Evolutionary conservation across 1,139 yeast species (phyloP), one percentile per base, ranked within the genome.

Genomic region (Pichia sp.): DNA sequence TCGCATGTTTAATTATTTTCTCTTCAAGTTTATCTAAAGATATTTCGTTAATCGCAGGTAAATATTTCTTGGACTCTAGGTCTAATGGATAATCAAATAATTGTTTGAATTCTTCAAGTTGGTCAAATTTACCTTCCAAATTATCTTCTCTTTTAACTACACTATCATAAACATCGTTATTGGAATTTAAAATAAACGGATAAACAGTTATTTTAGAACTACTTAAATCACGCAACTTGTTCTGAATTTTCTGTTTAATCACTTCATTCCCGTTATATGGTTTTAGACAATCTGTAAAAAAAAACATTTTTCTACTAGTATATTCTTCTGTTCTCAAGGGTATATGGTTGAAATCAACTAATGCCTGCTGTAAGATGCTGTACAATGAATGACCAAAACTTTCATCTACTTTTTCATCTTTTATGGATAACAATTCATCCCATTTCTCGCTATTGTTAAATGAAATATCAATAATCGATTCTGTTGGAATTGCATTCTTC

Each of bases 251-350:
- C 25, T 61, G 59, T 40, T 64, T 65, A 9, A 59, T 56, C 14
- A 59, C 57, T 0, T 59, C 49, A 3, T 57, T 50, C 1, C 60
- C 55, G 46, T 66, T 65, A 35, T 55, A 63, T 0, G 87, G 87
- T 24, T 59, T 55, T 48, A 77, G 84, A 49, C 76, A 70, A 52
- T 78, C 78, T 0, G 86, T 78, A 48, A 80, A 72, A n/a, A 78
- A 51, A 43, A 80, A 70, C 2, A 80, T 55, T 42, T 69, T 69
- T 39, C 62, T 66, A 31, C 60, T 62, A 16, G 63, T 69, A 47
- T 64, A 72, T 18, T 50, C 52, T 37, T 60, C 66, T 6, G 53
- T 63, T 61, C 41, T 53, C 52, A 22, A 55, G 49, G 49, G 63
- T 45, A 35, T 56, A 54, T 46, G 36, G 1, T 49, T 46, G 38